Conservation (phyloP, 768 basidiomycete genomes). For the Mrakia frigida region DNA sequence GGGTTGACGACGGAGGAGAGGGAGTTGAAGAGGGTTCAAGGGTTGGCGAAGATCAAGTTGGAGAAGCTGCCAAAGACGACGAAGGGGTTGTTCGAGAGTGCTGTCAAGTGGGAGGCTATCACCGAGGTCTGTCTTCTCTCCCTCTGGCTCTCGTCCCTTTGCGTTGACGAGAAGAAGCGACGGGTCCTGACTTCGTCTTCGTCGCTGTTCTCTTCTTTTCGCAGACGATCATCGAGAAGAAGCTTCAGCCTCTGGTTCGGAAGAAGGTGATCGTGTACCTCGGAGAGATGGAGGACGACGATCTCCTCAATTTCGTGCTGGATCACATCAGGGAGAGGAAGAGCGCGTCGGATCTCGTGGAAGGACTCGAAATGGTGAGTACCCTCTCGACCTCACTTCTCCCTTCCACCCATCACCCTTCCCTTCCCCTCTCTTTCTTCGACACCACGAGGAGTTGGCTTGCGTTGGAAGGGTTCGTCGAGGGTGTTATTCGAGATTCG, state of each 20-base stretch:
- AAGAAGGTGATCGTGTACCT: slow-evolving; percentile 78
- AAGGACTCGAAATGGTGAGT: slow-evolving; percentile 85
- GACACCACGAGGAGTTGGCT: too few species aligned
- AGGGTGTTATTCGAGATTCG: too few species aligned
- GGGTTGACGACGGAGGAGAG: slow-evolving; percentile 49
- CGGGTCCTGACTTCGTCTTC: background rate
- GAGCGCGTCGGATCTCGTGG: slow-evolving; percentile 72
- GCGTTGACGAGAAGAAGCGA: background rate
- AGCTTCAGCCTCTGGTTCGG: slow-evolving; percentile 78
- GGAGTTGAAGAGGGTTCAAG: slow-evolving; percentile 70
- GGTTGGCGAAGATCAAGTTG: slow-evolving; percentile 65
- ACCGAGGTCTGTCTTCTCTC: slow-evolving; percentile 60
- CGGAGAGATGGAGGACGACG: slow-evolving; percentile 69
- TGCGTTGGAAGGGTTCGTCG: too few species aligned
- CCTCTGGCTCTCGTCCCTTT: background rate
- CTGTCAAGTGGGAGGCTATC: slow-evolving; percentile 87
- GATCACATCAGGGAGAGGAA: slow-evolving; percentile 92
- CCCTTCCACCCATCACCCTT: background rate
- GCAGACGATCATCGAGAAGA: slow-evolving; percentile 73
- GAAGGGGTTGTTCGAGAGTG: slow-evolving; percentile 71
- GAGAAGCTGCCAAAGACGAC: slow-evolving; percentile 68
- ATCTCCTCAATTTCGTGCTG: slow-evolving; percentile 86
- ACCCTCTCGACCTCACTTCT: background rate
- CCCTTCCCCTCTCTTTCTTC: background rate
- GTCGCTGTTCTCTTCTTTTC: slow-evolving; percentile 4